Percentiles rank a stretch among this genome's conserved stretches.
Conservation (phyloP, 192 early-diverging fungal species). For the Pilaira anomala region DNA sequence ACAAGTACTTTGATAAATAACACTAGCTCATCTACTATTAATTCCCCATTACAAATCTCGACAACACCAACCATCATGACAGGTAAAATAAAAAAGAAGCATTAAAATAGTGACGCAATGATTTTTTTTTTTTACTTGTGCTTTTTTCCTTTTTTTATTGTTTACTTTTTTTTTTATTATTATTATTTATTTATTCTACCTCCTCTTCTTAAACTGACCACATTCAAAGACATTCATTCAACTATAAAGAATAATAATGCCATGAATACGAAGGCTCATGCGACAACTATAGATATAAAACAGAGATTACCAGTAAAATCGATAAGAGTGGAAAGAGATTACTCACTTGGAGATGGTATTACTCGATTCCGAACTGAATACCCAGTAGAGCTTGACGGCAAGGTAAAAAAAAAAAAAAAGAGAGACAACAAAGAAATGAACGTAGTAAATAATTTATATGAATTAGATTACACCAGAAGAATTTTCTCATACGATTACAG, state of each 20-base stretch:
- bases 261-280: conserved; percentile 7
- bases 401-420: conserved; percentile 24
- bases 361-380: conserved; percentile 32
- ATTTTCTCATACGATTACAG: conserved; percentile 28
- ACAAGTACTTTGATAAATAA: conserved; percentile 3
- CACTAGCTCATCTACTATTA: conserved; percentile 5
- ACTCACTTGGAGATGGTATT: conserved; percentile 38
- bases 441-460: too few species aligned
- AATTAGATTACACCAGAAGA: conserved; percentile 33
- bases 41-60: background rate
- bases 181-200: too few species aligned
- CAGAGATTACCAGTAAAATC: conserved; percentile 17
- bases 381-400: conserved; percentile 25
- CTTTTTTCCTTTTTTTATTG: background rate
- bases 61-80: conserved; percentile 6
- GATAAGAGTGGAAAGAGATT: conserved; percentile 37
- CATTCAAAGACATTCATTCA: conserved; percentile 1
- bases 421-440: background rate
- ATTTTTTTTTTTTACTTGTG: background rate
- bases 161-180: background rate
- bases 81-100: conserved; percentile 1
- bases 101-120: conserved; percentile 16
- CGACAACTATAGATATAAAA: conserved; percentile 8
- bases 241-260: conserved; percentile 5
- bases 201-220: background rate